Percentiles rank a stretch among this genome's conserved stretches.
Evolutionary conservation across 179 eudicot species (phyloP).

Genomic region (Corrigiola litoralis): DNA sequence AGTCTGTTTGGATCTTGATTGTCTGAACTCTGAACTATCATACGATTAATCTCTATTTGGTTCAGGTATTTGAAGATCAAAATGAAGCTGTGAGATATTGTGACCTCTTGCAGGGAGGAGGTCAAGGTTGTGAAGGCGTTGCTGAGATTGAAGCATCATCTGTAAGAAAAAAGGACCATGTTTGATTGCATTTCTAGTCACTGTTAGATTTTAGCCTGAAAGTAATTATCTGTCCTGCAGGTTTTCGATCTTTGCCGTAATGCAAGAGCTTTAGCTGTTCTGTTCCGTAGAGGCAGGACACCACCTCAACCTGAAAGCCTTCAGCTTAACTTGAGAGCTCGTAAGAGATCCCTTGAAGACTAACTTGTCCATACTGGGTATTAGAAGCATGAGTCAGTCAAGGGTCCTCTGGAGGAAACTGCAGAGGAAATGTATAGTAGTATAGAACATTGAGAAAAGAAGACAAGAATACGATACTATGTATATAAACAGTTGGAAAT

Average conservation of each 20-base stretch:
- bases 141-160: slow-evolving; percentile 95
- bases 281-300: slow-evolving; percentile 86
- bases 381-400: not conserved
- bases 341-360: slow-evolving; percentile 93
- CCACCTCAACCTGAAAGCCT: slow-evolving; percentile 94
- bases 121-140: slow-evolving; percentile 92
- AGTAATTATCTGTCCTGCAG: slow-evolving; percentile 29
- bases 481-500: slow-evolving; percentile 11
- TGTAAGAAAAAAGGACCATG: slow-evolving; percentile 37
- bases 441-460: not conserved
- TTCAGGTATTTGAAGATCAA: slow-evolving; percentile 88
- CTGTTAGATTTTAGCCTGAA: not conserved
- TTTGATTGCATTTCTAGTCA: not conserved
- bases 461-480: not conserved
- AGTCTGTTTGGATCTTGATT: not conserved
- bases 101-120: slow-evolving; percentile 82
- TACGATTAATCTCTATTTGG: not conserved
- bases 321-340: slow-evolving; percentile 71
- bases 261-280: slow-evolving; percentile 83
- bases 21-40: not conserved
- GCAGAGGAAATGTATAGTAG: slow-evolving; percentile 13
- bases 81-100: slow-evolving; percentile 87
- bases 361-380: slow-evolving; percentile 26
- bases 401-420: not conserved
- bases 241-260: slow-evolving; percentile 82